phyloP scores from a whole-genome alignment of 176 grass and related monocot species.

The Sorghum bicolor region DNA sequence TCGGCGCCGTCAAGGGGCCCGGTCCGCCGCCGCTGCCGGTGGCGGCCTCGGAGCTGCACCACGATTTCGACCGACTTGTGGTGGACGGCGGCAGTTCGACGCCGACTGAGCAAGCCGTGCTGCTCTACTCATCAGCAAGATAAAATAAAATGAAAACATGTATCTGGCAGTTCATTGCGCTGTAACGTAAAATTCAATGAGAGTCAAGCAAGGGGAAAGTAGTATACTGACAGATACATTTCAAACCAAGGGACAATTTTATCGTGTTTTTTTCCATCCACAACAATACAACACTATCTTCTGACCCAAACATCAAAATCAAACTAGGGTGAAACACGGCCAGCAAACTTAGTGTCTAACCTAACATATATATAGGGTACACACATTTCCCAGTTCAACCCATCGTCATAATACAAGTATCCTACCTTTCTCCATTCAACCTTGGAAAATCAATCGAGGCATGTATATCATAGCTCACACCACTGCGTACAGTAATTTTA shows the following conservation, averaged over 20 bases:
- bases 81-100: background rate
- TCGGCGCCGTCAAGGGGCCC: background rate
- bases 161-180: background rate
- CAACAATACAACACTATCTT: conserved; percentile 23
- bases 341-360: conserved; percentile 42
- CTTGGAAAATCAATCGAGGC: conserved; percentile 16
- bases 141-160: background rate
- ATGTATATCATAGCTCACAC: conserved; percentile 2
- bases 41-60: background rate
- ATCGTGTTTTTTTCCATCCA: background rate
- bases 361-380: conserved; percentile 9
- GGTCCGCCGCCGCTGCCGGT: background rate
- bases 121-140: background rate
- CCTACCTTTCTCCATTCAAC: conserved; percentile 31
- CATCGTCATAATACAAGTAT: conserved; percentile 16
- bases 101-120: background rate
- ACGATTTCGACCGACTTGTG: background rate
- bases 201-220: background rate
- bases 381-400: background rate
- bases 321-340: background rate
- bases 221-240: background rate
- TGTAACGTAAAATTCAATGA: background rate
- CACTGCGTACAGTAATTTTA: background rate
- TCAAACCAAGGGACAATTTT: background rate
- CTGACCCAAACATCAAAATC: background rate